phyloP scores from a whole-genome alignment of 2,329 filamentous ascomycete genomes.

The Neonectria coccinea region DNA sequence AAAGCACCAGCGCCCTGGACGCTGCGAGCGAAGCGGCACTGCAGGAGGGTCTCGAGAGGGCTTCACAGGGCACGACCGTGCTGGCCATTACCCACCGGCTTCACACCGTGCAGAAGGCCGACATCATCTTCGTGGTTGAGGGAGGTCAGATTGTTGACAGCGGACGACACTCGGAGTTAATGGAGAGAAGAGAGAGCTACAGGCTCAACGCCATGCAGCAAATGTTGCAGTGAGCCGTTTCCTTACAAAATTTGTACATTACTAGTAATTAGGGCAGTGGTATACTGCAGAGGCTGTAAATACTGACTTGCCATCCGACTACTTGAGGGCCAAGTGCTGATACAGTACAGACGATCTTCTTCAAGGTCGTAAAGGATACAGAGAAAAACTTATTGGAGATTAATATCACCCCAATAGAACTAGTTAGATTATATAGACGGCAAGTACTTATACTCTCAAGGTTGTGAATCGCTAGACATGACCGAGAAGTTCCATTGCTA shows the following conservation, averaged over 20 bases:
- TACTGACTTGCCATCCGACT: too few species aligned
- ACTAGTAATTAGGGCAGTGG: not conserved
- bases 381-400: too few species aligned
- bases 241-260: not conserved
- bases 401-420: too few species aligned
- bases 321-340: too few species aligned
- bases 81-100: conserved; percentile 70
- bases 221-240: conserved; percentile 50
- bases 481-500: too few species aligned
- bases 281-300: not conserved
- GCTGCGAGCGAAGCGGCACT: conserved; percentile 75
- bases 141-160: conserved; percentile 63
- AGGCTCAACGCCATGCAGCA: conserved; percentile 64
- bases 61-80: conserved; percentile 64
- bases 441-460: too few species aligned
- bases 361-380: too few species aligned
- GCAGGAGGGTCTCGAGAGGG: conserved; percentile 73
- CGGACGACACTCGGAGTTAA: conserved; percentile 64
- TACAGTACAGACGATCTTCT: too few species aligned
- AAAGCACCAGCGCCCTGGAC: conserved; percentile 84
- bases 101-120: conserved; percentile 66
- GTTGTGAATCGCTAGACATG: too few species aligned
- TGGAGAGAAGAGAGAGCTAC: conserved; percentile 64
- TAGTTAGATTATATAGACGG: too few species aligned
- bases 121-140: conserved; percentile 68